Base-by-base conservation (phyloP, 495 filamentous ascomycete species). In the Aspergillus bertholletiae region DNA sequence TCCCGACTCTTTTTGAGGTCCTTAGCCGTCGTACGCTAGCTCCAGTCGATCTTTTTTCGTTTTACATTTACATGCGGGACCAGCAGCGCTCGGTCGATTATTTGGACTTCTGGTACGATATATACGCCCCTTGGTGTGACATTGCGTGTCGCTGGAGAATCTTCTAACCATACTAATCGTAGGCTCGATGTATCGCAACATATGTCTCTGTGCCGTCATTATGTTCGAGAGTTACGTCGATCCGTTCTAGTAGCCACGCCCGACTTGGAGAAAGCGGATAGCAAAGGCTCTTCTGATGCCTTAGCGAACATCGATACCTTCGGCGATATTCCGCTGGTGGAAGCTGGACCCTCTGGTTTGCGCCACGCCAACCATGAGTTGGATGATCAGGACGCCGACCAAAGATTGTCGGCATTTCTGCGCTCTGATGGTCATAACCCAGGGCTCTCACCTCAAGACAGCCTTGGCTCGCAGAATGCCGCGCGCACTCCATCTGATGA, bases 141-240 rank as follows among this genome's bases (percentile, higher is more conserved):
- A 3, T 15, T 1, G 11, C 4, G 15, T 24, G 2, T 39, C 21
- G 32, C 15, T n/a, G 7, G 48, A 37, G 17, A 30, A 49, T 7
- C 18, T 11, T 52, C 47, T 56, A 54, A 49, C 27, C 11, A 11
- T 43, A 41, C 27, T 46, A 43, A 55, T 50, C 56, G 20, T 58
- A 98, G 93, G 94, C 92, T 99, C 62, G 94, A 99, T 84, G 93
- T 99, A 39, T 90, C 94, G 9, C 94, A 99, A 66, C 94, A 99
- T 70, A 96, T 97, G 87, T 94, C 91, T 15, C 82, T 99, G 24
- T 99, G 94, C 67, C 90, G 94, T 40, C 92, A 97, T 72, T 99
- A 96, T 74, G 95, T 99, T 18, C 87, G 94, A 58, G 93, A 97
- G 66, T 79, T 99, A 48, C 90, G 94, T 51, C 81, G 94, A 48